phyloP scores from a whole-genome alignment of 1,284 basidiomycete species.

The Amylostereum chailletii region DNA sequence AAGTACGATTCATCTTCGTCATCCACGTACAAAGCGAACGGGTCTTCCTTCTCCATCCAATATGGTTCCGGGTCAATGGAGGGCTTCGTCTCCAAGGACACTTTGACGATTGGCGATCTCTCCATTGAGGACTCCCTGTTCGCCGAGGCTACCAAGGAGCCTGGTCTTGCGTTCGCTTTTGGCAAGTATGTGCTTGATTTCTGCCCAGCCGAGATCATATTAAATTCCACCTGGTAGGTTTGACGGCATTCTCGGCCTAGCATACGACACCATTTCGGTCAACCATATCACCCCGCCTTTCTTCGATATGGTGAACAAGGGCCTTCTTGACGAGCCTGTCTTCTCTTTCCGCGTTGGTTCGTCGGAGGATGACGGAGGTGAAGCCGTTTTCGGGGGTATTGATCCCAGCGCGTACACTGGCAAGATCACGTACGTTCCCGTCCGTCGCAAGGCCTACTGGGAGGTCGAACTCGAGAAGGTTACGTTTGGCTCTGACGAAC shows the following conservation, averaged over 20 bases:
- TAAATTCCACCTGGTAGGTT: slow-evolving; percentile 43
- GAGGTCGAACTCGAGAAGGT: slow-evolving; percentile 91
- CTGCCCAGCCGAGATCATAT: too few relatives aligned
- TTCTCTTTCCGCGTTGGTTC: slow-evolving; percentile 94
- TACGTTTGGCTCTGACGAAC: slow-evolving; percentile 74
- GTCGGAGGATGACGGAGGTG: slow-evolving; percentile 86
- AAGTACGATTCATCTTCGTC: slow-evolving; percentile 90
- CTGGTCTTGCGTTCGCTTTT: slow-evolving; percentile 95
- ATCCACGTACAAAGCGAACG: slow-evolving; percentile 88
- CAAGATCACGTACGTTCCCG: slow-evolving; percentile 81
- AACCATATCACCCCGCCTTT: slow-evolving; percentile 93
- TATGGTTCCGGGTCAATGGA: slow-evolving; percentile 98
- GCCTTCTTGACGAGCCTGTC: slow-evolving; percentile 77
- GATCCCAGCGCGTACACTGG: slow-evolving; percentile 78
- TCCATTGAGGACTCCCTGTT: slow-evolving; percentile 78
- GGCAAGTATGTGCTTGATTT: slow-evolving; percentile 60
- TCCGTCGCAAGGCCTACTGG: slow-evolving; percentile 98
- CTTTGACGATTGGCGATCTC: slow-evolving; percentile 80
- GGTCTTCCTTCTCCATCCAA: slow-evolving; percentile 84
- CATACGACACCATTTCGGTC: slow-evolving; percentile 93
- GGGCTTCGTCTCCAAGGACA: slow-evolving; percentile 90
- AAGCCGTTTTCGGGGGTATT: slow-evolving; percentile 90
- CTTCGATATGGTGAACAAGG: slow-evolving; percentile 88
- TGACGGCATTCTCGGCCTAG: slow-evolving; percentile 95
- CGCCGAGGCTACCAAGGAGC: slow-evolving; percentile 95